Percentiles rank a stretch among this genome's conserved stretches.
Conservation (phyloP, 176 grass and related monocot species). For the Eleusine coracana region DNA sequence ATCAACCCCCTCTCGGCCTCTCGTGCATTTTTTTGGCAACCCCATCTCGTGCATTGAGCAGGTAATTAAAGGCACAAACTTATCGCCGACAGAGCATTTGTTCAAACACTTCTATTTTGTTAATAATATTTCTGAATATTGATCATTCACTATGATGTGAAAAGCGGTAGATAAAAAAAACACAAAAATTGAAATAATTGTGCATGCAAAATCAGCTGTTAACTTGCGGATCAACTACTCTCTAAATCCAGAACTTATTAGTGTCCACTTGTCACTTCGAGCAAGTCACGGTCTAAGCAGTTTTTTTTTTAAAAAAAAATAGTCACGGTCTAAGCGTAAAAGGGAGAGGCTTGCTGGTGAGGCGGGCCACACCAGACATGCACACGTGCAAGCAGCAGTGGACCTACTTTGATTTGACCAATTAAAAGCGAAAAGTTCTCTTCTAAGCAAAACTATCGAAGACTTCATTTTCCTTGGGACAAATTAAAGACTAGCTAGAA, state of each 20-base stretch:
- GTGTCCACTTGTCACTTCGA: slow-evolving; percentile 12
- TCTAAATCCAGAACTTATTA: not conserved
- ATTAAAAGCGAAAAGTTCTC: slow-evolving; percentile 23
- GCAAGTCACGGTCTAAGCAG: not conserved
- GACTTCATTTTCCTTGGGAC: not conserved
- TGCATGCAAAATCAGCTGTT: not conserved
- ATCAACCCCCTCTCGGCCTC: too few relatives aligned
- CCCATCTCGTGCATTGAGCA: not conserved
- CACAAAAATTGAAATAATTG: not conserved
- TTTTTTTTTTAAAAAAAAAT: too few relatives aligned
- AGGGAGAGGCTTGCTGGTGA: slow-evolving; percentile 7
- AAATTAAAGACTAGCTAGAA: not conserved
- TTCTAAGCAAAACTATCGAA: slow-evolving; percentile 29
- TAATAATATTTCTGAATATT: too few relatives aligned
- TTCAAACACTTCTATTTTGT: not conserved
- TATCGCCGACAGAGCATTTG: not conserved
- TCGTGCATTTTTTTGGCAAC: too few relatives aligned
- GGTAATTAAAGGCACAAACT: not conserved
- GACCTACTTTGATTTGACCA: slow-evolving; percentile 35
- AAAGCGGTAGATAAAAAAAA: too few relatives aligned
- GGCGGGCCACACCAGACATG: slow-evolving; percentile 36
- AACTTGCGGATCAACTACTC: too few relatives aligned
- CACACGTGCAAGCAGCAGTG: slow-evolving; percentile 45
- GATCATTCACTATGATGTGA: too few relatives aligned
- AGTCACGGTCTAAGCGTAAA: not conserved